These are phyloP conservation scores for Neurospora sp. DNA, from an alignment of 495 filamentous ascomycete genomes.

Conservation along the genomic window DNA sequence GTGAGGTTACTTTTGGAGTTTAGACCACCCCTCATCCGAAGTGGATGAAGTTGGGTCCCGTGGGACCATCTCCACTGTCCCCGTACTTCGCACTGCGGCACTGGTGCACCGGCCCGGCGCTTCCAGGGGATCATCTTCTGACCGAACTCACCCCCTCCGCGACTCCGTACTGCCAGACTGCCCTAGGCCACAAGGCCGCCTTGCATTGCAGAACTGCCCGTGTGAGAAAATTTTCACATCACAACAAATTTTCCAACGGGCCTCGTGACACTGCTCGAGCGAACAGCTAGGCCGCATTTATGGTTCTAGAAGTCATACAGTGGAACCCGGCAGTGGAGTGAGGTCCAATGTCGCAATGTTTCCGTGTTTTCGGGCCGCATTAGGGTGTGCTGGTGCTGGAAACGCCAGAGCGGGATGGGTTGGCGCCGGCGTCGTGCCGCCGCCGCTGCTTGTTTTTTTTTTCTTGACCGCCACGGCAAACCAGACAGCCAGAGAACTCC, in stretches of 20 bases:
- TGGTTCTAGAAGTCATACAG: background rate
- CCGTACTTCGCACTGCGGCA: background rate
- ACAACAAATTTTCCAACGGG: background rate
- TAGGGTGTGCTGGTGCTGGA: background rate
- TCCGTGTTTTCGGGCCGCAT: background rate
- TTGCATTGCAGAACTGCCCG: background rate
- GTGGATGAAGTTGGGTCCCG: background rate
- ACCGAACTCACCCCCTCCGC: background rate
- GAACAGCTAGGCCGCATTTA: background rate
- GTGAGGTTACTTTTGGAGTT: background rate
- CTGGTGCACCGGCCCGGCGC: background rate
- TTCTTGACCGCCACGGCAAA: background rate
- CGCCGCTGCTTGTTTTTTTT: background rate
- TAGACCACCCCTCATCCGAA: background rate
- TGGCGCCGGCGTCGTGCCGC: background rate
- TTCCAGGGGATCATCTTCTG: background rate
- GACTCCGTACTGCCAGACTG: background rate
- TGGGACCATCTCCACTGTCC: background rate
- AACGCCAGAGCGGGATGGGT: background rate
- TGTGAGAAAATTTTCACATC: background rate
- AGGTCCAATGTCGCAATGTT: background rate
- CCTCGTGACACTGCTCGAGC: background rate
- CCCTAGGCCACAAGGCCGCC: background rate
- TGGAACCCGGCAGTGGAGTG: background rate
- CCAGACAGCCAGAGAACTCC: background rate